Percentiles rank a stretch among this genome's conserved stretches.
Conservation (phyloP, 1,139 yeast genomes). For the Pneumocystis sp. region DNA sequence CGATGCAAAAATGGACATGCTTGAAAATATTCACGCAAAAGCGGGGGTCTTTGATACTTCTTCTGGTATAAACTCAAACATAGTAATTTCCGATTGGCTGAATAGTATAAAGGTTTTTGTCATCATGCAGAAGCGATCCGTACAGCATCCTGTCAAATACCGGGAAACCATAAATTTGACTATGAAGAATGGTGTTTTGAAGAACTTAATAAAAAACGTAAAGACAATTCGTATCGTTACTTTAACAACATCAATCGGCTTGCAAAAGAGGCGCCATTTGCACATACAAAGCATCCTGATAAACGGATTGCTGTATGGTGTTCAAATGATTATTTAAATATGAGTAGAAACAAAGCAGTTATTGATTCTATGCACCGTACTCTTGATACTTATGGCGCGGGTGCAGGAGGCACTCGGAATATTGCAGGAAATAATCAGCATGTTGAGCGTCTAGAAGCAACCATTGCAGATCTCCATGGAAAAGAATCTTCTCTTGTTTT, state of each 20-base stretch:
- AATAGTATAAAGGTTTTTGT: slow-evolving; percentile 9
- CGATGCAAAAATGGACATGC: slow-evolving; percentile 21
- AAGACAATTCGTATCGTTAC: slow-evolving; percentile 83
- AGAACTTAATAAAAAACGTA: slow-evolving; percentile 58
- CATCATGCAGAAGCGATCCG: slow-evolving; percentile 4
- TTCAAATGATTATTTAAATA: slow-evolving; percentile 89
- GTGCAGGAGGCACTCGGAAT: slow-evolving; percentile 98
- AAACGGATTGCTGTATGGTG: slow-evolving; percentile 98
- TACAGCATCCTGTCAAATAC: neutral
- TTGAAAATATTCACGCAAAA: slow-evolving; percentile 18
- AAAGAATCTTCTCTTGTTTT: slow-evolving; percentile 92
- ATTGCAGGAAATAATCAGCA: slow-evolving; percentile 94
- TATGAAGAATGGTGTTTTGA: slow-evolving; percentile 47
- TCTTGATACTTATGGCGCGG: slow-evolving; percentile 84
- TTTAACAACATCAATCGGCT: slow-evolving; percentile 94
- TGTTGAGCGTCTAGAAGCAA: slow-evolving; percentile 72
- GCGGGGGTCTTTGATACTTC: slow-evolving; percentile 18
- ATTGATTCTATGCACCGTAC: slow-evolving; percentile 63
- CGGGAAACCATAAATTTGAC: slow-evolving; percentile 32
- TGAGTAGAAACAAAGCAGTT: slow-evolving; percentile 70
- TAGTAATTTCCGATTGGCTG: neutral
- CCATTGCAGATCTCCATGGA: slow-evolving; percentile 78
- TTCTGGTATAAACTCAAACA: slow-evolving; percentile 12
- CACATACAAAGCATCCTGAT: slow-evolving; percentile 57
- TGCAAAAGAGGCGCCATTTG: slow-evolving; percentile 83